Conservation (phyloP, 495 filamentous ascomycete genomes). For the Ascodesmis nigricans region DNA sequence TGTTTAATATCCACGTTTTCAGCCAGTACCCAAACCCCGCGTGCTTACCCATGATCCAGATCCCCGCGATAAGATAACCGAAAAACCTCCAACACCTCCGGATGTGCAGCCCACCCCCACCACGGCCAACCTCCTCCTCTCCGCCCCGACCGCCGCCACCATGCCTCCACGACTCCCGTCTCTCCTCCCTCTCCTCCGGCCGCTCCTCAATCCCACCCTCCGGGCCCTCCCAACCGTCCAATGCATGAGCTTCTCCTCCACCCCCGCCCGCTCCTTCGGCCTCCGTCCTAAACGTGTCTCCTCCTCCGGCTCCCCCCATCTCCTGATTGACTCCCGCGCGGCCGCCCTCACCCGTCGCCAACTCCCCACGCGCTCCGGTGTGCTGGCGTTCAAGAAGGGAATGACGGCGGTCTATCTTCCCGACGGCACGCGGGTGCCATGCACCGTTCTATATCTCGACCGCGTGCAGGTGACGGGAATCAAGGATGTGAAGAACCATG, state of each 20-base stretch:
- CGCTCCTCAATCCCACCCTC: not conserved
- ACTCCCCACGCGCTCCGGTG: slow-evolving; percentile 60
- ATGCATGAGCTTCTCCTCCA: slow-evolving; percentile 14
- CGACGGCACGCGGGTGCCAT: slow-evolving; percentile 55
- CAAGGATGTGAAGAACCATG: slow-evolving; percentile 60
- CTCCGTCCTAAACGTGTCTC: slow-evolving; percentile 17
- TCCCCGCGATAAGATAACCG: slow-evolving; percentile 1
- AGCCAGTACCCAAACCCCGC: too few species aligned
- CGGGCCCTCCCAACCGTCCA: not conserved
- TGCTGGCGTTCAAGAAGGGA: slow-evolving; percentile 71
- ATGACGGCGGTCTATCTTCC: slow-evolving; percentile 78
- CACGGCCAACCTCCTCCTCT: not conserved
- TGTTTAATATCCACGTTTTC: too few species aligned
- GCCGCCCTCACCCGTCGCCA: slow-evolving; percentile 64
- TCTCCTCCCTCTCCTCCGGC: not conserved
- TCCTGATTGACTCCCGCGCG: slow-evolving; percentile 46
- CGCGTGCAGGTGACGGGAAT: slow-evolving; percentile 65
- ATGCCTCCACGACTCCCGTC: slow-evolving; percentile 12
- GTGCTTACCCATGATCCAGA: too few species aligned
- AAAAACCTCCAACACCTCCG: not conserved
- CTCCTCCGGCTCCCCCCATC: slow-evolving; percentile 18
- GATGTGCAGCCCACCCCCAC: not conserved
- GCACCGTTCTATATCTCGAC: slow-evolving; percentile 88
- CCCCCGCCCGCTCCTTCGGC: slow-evolving; percentile 11
- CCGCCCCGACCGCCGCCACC: not conserved